Base-by-base conservation (phyloP, 2,329 filamentous ascomycete species). In the Diaporthe sp. region DNA sequence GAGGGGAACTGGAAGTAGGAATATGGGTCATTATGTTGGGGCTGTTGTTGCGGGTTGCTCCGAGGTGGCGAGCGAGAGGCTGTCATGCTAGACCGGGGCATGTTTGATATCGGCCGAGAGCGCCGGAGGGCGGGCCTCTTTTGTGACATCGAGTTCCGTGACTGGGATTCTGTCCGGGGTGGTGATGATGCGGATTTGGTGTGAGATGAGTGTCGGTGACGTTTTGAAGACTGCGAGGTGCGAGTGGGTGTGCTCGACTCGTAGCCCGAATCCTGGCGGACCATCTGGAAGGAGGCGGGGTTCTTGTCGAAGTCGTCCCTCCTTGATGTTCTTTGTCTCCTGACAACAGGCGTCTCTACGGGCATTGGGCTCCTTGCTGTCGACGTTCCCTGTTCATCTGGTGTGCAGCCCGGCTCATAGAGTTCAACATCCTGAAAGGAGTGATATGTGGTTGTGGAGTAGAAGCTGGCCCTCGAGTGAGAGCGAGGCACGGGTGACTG, bases 211-310 rank as follows among this genome's bases (percentile, higher is more conserved):
- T 78, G 78, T 45, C 80, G 79, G 22, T 77, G 79, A 12, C 77
- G 77, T 45, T 58, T 72, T 47, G 80, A 81, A 22, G 80, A 78
- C 6, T 79, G 80, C 3, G 86, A 87, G 22, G 80, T 81, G 12
- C 86, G 84, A 12, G 82, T 81, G 60, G 86, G 40, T n/a, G 72
- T 74, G 61, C 72, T 84, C 4, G 89, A 91, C 78, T 89, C 89
- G 77, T 91, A 91, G 45, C 89, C 89, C 0, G 89, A 91, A 79
- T 91, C 89, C 75, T 90, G 88, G 19, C 89, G 86, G 67, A 86
- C 85, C 84, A 91, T 90, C 72, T 83, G 84, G 64, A 80, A 78
- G 0, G 84, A 80, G 17, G 80, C 79, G 1, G 83, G 83, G 30
- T 78, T 78, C 30, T 52, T 72, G 19, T 76, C 74, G 47, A 81